Conservation (phyloP, 2,329 filamentous ascomycete genomes). For the Xylaria hypoxylon region DNA sequence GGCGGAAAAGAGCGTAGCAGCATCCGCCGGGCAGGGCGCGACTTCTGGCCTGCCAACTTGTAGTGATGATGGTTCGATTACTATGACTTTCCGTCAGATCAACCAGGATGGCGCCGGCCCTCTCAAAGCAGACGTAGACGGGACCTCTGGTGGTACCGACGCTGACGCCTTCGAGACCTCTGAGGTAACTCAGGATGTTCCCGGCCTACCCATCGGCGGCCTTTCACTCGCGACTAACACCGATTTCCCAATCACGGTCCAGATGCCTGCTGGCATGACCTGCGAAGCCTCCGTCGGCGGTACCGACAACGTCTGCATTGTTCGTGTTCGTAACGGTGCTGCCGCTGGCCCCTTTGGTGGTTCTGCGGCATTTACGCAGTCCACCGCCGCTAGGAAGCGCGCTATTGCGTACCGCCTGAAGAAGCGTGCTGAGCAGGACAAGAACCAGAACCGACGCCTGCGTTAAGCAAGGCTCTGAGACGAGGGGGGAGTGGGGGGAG, state of each 20-base stretch:
- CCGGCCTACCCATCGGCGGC: conserved; percentile 67
- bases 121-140: conserved; percentile 69
- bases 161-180: conserved; percentile 69
- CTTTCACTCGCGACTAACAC: conserved; percentile 69
- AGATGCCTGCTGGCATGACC: conserved; percentile 76
- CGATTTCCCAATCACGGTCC: conserved; percentile 73
- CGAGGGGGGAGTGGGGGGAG: neutral
- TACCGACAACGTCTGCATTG: conserved; percentile 72
- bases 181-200: conserved; percentile 69
- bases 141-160: conserved; percentile 72
- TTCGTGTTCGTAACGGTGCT: conserved; percentile 71
- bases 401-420: conserved; percentile 65
- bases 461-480: conserved; percentile 23
- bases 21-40: conserved; percentile 66
- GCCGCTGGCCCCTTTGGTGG: conserved; percentile 75
- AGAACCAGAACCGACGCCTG: conserved; percentile 41
- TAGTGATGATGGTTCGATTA: conserved; percentile 69
- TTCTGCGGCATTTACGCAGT: conserved; percentile 73
- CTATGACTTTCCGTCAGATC: conserved; percentile 75
- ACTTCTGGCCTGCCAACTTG: conserved; percentile 69
- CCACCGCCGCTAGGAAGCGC: conserved; percentile 67
- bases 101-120: conserved; percentile 78
- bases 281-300: conserved; percentile 70
- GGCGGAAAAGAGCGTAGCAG: conserved; percentile 64
- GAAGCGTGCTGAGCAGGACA: conserved; percentile 49